phyloP scores from a whole-genome alignment of 805 yeast species.

The Zygoascus biomembranicola region DNA sequence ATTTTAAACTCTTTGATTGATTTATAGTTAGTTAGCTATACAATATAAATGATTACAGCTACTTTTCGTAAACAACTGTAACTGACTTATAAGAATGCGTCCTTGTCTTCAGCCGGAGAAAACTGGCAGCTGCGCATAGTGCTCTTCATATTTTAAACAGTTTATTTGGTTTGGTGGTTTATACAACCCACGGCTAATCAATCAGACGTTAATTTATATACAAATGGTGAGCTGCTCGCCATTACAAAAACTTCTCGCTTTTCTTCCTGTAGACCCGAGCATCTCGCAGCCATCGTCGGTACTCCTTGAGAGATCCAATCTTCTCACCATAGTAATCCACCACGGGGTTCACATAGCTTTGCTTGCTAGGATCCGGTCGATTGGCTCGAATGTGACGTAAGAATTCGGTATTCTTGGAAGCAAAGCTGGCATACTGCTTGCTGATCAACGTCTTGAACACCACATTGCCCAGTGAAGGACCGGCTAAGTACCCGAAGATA shows the following conservation, averaged over 20 bases:
- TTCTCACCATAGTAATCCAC: conserved; percentile 99
- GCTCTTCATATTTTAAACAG: too few relatives aligned
- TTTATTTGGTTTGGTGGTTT: too few relatives aligned
- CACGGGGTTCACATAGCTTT: conserved; percentile 86
- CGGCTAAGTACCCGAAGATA: conserved; percentile 68
- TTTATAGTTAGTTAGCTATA: too few relatives aligned
- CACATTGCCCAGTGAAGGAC: conserved; percentile 72
- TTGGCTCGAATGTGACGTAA: conserved; percentile 64
- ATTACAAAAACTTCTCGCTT: conserved; percentile 25
- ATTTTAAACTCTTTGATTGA: too few relatives aligned
- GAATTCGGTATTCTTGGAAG: conserved; percentile 60
- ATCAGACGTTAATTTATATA: too few relatives aligned
- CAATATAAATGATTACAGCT: too few relatives aligned
- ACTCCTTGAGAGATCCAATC: conserved; percentile 75
- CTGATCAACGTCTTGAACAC: conserved; percentile 42
- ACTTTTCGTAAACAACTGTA: too few relatives aligned
- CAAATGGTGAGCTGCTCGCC: not conserved
- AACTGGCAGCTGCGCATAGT: too few relatives aligned
- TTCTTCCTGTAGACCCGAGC: conserved; percentile 68
- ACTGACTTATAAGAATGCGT: too few relatives aligned
- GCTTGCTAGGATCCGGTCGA: conserved; percentile 88
- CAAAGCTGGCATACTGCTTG: conserved; percentile 21
- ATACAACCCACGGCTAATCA: too few relatives aligned
- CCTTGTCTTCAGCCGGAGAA: too few relatives aligned
- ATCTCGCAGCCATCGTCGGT: conserved; percentile 94